Percentiles rank a stretch among this genome's conserved stretches.
Conservation (phyloP, 352 stramenopile species). For the Peronosclerospora sorghi region DNA sequence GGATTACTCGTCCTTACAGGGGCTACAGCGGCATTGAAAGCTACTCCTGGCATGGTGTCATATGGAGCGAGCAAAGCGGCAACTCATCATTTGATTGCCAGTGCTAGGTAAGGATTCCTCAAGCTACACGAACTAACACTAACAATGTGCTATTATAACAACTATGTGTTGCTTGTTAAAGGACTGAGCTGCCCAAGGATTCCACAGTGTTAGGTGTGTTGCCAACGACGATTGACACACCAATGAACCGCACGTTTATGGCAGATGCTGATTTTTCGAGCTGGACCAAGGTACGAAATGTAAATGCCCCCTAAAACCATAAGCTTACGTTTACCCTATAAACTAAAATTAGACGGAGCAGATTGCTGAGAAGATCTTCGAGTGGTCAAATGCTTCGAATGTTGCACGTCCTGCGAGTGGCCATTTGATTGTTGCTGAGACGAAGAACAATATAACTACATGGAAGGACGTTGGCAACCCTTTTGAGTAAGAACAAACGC, state of each 20-base stretch:
- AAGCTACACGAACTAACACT: too few relatives aligned
- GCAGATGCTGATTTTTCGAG: conserved; percentile 71
- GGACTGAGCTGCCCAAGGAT: conserved; percentile 38
- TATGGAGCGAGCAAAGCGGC: conserved; percentile 85
- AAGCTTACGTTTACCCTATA: neutral
- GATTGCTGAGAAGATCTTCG: conserved; percentile 67
- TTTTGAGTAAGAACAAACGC: conserved; percentile 34
- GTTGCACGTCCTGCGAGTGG: conserved; percentile 39
- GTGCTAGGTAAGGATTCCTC: conserved; percentile 74
- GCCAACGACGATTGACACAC: conserved; percentile 78
- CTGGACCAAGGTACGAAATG: conserved; percentile 53
- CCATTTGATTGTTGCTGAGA: conserved; percentile 63
- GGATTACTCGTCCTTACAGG: conserved; percentile 79
- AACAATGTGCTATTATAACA: neutral
- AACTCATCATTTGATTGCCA: conserved; percentile 83
- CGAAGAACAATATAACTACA: conserved; percentile 37
- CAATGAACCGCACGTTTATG: conserved; percentile 85
- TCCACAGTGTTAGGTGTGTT: conserved; percentile 61
- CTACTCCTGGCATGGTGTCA: conserved; percentile 75
- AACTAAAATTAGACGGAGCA: conserved; percentile 32
- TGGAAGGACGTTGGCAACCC: conserved; percentile 64
- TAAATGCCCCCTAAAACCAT: neutral
- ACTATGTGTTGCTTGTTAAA: conserved; percentile 15
- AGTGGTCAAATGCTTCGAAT: conserved; percentile 40
- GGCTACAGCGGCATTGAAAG: conserved; percentile 62